Evolutionary conservation across 2,329 filamentous ascomycete genomes (phyloP).

Genomic region (Fusarium camptoceras): DNA sequence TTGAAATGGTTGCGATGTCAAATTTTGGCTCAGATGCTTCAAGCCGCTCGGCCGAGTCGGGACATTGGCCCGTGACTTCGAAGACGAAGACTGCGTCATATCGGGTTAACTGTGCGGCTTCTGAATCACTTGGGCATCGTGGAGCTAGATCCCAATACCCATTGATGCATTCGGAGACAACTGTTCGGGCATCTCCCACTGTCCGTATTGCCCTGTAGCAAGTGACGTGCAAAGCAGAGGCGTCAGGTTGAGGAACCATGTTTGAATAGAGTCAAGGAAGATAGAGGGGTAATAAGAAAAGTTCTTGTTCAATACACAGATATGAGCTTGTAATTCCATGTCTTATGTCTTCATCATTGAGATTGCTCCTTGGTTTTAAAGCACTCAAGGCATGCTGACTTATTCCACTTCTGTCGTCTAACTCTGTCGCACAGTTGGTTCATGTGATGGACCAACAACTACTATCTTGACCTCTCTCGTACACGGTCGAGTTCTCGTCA

Average conservation of each 20-base stretch:
- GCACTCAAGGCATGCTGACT: neutral
- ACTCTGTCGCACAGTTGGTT: neutral
- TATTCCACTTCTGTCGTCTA: neutral
- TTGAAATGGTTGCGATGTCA: neutral
- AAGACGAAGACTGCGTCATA: neutral
- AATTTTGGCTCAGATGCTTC: neutral
- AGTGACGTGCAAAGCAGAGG: neutral
- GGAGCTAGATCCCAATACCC: neutral
- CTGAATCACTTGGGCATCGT: neutral
- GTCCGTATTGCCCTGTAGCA: neutral
- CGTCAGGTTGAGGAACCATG: neutral
- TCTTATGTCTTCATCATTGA: neutral
- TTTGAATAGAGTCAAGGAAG: neutral
- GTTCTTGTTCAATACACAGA: neutral
- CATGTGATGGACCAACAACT: neutral
- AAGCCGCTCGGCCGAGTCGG: neutral
- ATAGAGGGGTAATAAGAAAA: neutral
- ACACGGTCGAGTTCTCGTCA: neutral
- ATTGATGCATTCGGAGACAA: neutral
- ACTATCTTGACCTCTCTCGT: neutral
- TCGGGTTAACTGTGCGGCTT: neutral
- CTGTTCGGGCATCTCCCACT: neutral
- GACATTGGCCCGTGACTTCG: neutral
- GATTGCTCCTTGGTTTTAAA: neutral
- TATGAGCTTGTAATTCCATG: neutral